Percentiles rank a stretch among this genome's conserved stretches.
phyloP scores from a whole-genome alignment of 345 rosid genomes.

The Euphorbia peplus region DNA sequence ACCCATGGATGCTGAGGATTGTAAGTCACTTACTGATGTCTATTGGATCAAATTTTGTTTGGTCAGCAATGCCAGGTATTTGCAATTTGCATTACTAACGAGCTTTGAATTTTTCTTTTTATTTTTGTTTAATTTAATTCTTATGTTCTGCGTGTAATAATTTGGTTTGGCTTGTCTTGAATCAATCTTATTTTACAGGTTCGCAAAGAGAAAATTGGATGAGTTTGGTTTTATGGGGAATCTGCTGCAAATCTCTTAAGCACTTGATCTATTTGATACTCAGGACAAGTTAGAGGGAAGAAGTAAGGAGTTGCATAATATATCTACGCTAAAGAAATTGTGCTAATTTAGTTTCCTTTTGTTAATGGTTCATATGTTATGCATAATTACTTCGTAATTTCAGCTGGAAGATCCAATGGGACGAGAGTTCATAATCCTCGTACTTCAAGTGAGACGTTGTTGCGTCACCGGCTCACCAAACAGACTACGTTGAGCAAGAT shows the following conservation, averaged over 20 bases:
- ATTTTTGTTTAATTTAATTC: too few species aligned
- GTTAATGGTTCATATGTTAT: background rate
- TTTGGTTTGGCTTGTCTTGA: background rate
- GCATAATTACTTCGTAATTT: constrained; percentile 12
- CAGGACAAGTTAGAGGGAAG: constrained; percentile 76
- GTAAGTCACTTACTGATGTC: constrained; percentile 72
- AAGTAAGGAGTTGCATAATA: constrained; percentile 44
- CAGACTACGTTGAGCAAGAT: constrained; percentile 47
- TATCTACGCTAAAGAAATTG: background rate
- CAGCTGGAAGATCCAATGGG: constrained; percentile 50
- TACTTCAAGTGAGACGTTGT: constrained; percentile 20
- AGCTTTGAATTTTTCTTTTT: too few species aligned
- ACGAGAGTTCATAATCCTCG: constrained; percentile 18
- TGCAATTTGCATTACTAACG: background rate
- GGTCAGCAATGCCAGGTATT: constrained; percentile 68
- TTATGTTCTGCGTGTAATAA: background rate
- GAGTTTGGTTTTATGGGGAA: constrained; percentile 74
- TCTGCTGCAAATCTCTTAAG: constrained; percentile 66
- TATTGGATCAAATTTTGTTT: constrained; percentile 74
- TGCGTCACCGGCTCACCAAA: constrained; percentile 26
- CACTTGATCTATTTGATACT: constrained; percentile 66
- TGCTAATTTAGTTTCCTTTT: background rate
- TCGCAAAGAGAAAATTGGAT: constrained; percentile 88
- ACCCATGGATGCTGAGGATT: constrained; percentile 94
- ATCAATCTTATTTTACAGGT: constrained; percentile 33